phyloP scores from a whole-genome alignment of 2,329 filamentous ascomycete genomes.

The Amylocarpus encephaloides region DNA sequence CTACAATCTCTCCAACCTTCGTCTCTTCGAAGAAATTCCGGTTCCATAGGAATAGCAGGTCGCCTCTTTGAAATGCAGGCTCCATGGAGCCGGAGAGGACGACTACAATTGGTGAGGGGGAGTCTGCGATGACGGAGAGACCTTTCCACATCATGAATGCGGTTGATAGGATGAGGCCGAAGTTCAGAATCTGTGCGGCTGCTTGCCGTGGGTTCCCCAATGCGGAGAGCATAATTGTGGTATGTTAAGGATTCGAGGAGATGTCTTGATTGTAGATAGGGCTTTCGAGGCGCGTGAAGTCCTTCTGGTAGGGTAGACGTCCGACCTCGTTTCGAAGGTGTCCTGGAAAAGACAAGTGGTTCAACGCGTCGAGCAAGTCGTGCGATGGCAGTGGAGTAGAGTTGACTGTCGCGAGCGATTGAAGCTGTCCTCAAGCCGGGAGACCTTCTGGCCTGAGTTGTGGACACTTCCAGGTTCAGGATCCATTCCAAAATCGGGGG shows the following conservation, averaged over 20 bases:
- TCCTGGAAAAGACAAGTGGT: background rate
- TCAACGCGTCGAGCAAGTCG: background rate
- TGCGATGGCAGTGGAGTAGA: constrained; percentile 6
- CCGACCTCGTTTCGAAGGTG: background rate
- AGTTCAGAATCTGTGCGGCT: constrained; percentile 62
- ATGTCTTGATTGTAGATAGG: background rate
- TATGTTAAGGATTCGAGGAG: background rate
- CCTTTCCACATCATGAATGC: constrained; percentile 73
- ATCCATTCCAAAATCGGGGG: constrained; percentile 1
- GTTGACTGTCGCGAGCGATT: constrained; percentile 12
- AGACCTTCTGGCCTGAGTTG: constrained; percentile 16
- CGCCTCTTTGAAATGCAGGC: constrained; percentile 54
- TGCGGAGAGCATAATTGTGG: constrained; percentile 44
- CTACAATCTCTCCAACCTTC: constrained; percentile 66
- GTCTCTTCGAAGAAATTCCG: constrained; percentile 47
- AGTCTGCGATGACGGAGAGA: constrained; percentile 57
- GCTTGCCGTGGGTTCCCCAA: constrained; percentile 60
- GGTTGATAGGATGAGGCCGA: constrained; percentile 65
- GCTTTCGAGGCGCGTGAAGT: background rate
- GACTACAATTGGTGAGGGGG: constrained; percentile 53
- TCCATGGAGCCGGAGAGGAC: constrained; percentile 57
- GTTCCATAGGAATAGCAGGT: constrained; percentile 55
- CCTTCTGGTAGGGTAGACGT: too few species aligned
- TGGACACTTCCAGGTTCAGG: too few species aligned
- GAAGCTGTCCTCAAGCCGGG: constrained; percentile 9